phyloP scores from a whole-genome alignment of 1,284 basidiomycete genomes.

The Trametes sp. region DNA sequence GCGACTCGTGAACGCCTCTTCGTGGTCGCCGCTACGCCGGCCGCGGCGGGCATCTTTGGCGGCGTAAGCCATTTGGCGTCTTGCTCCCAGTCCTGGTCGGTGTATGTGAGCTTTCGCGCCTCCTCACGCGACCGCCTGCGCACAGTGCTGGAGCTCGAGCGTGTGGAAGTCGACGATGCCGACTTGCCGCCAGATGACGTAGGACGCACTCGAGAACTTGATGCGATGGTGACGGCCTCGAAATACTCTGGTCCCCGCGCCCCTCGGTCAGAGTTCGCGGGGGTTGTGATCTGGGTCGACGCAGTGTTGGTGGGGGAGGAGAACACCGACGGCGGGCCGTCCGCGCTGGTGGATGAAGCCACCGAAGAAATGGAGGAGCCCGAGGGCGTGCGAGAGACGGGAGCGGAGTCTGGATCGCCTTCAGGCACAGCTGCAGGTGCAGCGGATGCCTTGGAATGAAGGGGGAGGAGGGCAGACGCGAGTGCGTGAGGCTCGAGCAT shows the following conservation, averaged over 20 bases:
- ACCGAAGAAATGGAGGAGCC: slow-evolving; percentile 44
- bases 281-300: slow-evolving; percentile 40
- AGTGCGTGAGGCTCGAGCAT: slow-evolving; percentile 43
- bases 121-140: slow-evolving; percentile 44
- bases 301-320: slow-evolving; percentile 41
- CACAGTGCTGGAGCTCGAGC: slow-evolving; percentile 19
- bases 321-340: slow-evolving; percentile 32
- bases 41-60: slow-evolving; percentile 40
- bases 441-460: slow-evolving; percentile 28
- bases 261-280: slow-evolving; percentile 35
- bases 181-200: slow-evolving; percentile 26
- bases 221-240: slow-evolving; percentile 38
- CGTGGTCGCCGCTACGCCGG: slow-evolving; percentile 32
- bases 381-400: slow-evolving; percentile 37
- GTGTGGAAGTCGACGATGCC: slow-evolving; percentile 29
- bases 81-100: slow-evolving; percentile 66
- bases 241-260: slow-evolving; percentile 17
- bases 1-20: slow-evolving; percentile 31
- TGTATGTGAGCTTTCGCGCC: slow-evolving; percentile 42
- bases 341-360: slow-evolving; percentile 46
- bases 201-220: slow-evolving; percentile 30
- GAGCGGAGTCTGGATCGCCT: slow-evolving; percentile 23
- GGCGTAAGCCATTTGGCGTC: slow-evolving; percentile 70
- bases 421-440: slow-evolving; percentile 18
- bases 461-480: slow-evolving; percentile 36